Base-by-base conservation (phyloP, 2,329 filamentous ascomycete species). In the Phialocephala subalpina region DNA sequence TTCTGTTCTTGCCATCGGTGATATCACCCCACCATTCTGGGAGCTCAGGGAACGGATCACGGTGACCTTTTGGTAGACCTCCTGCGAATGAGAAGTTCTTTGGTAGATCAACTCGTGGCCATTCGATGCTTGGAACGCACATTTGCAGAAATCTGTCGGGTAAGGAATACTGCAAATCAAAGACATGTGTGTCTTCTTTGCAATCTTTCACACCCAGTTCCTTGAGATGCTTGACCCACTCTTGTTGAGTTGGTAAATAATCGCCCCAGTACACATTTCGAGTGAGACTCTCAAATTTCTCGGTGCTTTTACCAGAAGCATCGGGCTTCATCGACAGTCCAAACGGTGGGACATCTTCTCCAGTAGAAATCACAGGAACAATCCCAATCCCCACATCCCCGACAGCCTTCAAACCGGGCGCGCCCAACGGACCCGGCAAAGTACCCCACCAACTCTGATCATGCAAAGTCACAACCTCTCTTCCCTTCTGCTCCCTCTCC, bases 1-100 rank as follows among this genome's bases (percentile, higher is more conserved):
- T 74, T 20, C 75, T 76, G 62, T 77, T 77, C 58, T 78, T 80
- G 49, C 80, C 78, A 25, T 72, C 61, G 9, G 77, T 69, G 16
- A 86, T 75, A 2, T 81, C 78, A 2, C 75, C 62, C 82, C 82
- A 86, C 80, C 82, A 86, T 6, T 69, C 33, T 1, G 84, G 84
- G 47, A 76, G 77, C 1, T 57, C 62, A 1, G 78, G 70, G 11
- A 55, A 63, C 0, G 71, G 53, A 35, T 76, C 71, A 61, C 77
- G 18, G 1, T 73, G 67, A 36, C 76, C 76, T 16, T 73, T 74
- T 0, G 79, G 77, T 5, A 82, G 66, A 2, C 75, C 79, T 1
- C 84, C 84, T n/a, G 79, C 76, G 60, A 81, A 85, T 11, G 78
- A 77, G 27, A 53, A 53, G 49, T 33, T 53, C 49, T 29, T 53